Base-by-base conservation (phyloP, 2,329 filamentous ascomycete species). In the Aspergillus alliaceus region DNA sequence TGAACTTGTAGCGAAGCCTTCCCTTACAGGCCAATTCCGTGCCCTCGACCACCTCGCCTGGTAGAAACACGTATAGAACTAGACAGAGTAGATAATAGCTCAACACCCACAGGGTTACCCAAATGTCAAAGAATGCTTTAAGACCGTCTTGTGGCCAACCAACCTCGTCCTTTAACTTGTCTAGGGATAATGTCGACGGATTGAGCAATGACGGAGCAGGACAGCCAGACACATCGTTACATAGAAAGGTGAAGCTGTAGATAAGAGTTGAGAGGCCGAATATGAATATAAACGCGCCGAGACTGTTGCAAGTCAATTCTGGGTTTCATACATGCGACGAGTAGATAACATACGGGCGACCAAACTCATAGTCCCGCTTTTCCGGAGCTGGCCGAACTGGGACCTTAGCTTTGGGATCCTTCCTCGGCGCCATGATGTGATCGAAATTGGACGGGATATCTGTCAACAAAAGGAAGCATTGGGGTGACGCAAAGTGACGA, bases 221-320 rank as follows among this genome's bases (percentile, higher is more conserved):
- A 71, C 95, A 98, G 57, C 95, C 93, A 7, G 91, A 89, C 62
- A 96, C 80, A 73, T 98, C 93, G 78, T 97, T 98, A 83, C 93
- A 97, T 67, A 89, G 80, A 71, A 97, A 96, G 47, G 87, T 83
- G 70, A 93, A 88, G 66, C 87, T 72, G 77, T 95, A 96, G 66
- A 91, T 84, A 62, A 93, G 82, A 40, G 92, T 59, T 0, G 93
- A 93, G 1, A 97, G 85, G 56, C 88, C 87, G 67, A 96, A 88
- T 7, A 90, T 90, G 69, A 98, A 90, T 59, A 78, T 83, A 59
- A 88, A 84, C 34, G 90, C 91, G 55, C 92, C 93, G 40, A 88
- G 80, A 54, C 92, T 96, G 15, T 34, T 48, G 56, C 61, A 57
- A 46, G 52, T 64, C 51, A 68, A 62, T 51, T 35, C 47, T n/a